Evolutionary conservation across 495 filamentous ascomycete genomes (phyloP).

Genomic region (Viridothelium virens): DNA sequence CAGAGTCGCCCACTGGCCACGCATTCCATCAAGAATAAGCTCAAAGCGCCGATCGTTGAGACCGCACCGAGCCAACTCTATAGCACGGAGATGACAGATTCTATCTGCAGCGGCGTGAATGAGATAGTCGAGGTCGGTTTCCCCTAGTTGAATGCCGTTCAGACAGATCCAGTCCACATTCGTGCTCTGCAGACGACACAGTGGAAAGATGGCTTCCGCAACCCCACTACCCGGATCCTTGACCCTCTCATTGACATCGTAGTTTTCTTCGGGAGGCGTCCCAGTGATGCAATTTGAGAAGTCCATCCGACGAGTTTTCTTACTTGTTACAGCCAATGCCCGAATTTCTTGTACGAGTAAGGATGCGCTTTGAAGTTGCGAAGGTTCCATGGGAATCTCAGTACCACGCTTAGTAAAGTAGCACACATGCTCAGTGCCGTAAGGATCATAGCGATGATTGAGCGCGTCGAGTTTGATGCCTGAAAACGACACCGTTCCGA

Average conservation of each 20-base stretch:
- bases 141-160: conserved; percentile 74
- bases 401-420: conserved; percentile 52
- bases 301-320: conserved; percentile 53
- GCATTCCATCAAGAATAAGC: conserved; percentile 51
- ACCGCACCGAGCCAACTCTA: conserved; percentile 74
- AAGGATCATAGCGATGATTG: conserved; percentile 52
- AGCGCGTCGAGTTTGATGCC: conserved; percentile 63
- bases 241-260: conserved; percentile 43
- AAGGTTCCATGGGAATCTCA: conserved; percentile 47
- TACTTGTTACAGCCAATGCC: conserved; percentile 61
- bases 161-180: conserved; percentile 75
- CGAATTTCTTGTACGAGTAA: conserved; percentile 67
- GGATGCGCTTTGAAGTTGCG: conserved; percentile 52
- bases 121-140: conserved; percentile 66
- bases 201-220: conserved; percentile 67
- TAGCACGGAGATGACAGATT: conserved; percentile 61
- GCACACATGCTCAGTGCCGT: conserved; percentile 56
- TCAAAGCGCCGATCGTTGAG: conserved; percentile 53
- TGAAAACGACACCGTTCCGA: conserved; percentile 74
- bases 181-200: conserved; percentile 64
- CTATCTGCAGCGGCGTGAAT: conserved; percentile 59
- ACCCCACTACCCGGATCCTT: conserved; percentile 69
- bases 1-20: conserved; percentile 60
- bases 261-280: conserved; percentile 40
- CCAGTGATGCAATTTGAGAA: conserved; percentile 52